Evolutionary conservation across 2,329 filamentous ascomycete species (phyloP).

Genomic region (Neonectria neomacrospora): DNA sequence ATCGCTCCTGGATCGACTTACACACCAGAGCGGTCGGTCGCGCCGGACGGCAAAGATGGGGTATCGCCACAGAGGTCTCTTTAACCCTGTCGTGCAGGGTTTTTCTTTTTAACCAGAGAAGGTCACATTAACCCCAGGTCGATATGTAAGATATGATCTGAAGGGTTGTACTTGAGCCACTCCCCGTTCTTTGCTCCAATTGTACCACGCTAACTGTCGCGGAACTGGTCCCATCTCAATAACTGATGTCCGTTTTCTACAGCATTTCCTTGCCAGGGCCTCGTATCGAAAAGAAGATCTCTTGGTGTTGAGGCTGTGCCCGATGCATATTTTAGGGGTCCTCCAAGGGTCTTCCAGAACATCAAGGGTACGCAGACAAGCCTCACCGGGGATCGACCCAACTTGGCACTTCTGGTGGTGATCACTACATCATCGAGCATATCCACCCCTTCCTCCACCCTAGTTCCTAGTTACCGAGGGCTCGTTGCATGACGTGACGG

Average conservation of each 20-base stretch:
- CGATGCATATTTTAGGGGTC: conserved; percentile 27
- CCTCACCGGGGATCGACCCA: conserved; percentile 18
- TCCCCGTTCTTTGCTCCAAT: not conserved
- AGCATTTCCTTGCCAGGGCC: not conserved
- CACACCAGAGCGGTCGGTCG: not conserved
- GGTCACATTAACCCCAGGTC: not conserved
- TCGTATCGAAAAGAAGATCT: conserved; percentile 17
- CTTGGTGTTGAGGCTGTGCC: conserved; percentile 28
- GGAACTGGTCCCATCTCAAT: conserved; percentile 5
- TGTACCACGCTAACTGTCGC: conserved; percentile 5
- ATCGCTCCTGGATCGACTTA: not conserved
- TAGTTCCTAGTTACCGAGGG: conserved; percentile 5
- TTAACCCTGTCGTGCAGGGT: not conserved
- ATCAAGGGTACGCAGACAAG: conserved; percentile 9
- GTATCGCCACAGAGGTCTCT: not conserved
- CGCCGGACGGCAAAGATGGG: not conserved
- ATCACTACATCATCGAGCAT: conserved; percentile 29
- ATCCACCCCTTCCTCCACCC: not conserved
- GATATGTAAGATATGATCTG: not conserved
- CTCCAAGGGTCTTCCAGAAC: conserved; percentile 26
- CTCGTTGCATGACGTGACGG: conserved; percentile 23
- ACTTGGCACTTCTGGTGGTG: conserved; percentile 15
- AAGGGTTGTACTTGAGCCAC: not conserved
- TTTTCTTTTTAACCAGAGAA: not conserved
- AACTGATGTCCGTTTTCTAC: not conserved